Percentiles rank a stretch among this genome's conserved stretches.
phyloP scores from a whole-genome alignment of 2,329 filamentous ascomycete species.

The Neocucurbitaria cava region DNA sequence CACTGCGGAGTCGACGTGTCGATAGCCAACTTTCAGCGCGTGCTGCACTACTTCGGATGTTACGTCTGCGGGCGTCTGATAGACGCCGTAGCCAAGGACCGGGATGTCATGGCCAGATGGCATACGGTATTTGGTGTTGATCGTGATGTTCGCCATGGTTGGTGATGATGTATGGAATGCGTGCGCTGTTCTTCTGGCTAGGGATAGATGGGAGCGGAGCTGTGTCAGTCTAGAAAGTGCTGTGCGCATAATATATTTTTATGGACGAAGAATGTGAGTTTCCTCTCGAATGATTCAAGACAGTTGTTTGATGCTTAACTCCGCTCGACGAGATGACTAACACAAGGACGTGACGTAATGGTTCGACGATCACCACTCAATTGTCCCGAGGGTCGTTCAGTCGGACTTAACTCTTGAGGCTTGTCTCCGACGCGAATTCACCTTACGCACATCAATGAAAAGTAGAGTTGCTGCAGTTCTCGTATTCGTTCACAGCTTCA shows the following conservation, averaged over 20 bases:
- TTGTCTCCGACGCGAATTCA: no score
- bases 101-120: constrained; percentile 69
- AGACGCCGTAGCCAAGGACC: constrained; percentile 64
- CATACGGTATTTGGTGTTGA: constrained; percentile 59
- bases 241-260: constrained; percentile 8
- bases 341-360: constrained; percentile 21
- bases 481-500: no score
- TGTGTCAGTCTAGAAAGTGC: constrained; percentile 19
- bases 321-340: no score
- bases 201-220: constrained; percentile 19
- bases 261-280: background rate
- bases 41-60: constrained; percentile 66
- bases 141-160: constrained; percentile 53
- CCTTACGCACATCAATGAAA: no score
- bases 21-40: constrained; percentile 66
- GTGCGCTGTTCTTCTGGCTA: constrained; percentile 2
- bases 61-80: constrained; percentile 58
- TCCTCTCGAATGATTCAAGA: no score
- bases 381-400: background rate
- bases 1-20: constrained; percentile 70
- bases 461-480: no score
- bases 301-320: no score
- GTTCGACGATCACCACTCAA: constrained; percentile 10
- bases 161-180: constrained; percentile 33
- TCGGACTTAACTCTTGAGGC: no score